Percentiles rank a stretch among this genome's conserved stretches.
Evolutionary conservation across 2,329 filamentous ascomycete species (phyloP).

Genomic region (Elsinoe australis): DNA sequence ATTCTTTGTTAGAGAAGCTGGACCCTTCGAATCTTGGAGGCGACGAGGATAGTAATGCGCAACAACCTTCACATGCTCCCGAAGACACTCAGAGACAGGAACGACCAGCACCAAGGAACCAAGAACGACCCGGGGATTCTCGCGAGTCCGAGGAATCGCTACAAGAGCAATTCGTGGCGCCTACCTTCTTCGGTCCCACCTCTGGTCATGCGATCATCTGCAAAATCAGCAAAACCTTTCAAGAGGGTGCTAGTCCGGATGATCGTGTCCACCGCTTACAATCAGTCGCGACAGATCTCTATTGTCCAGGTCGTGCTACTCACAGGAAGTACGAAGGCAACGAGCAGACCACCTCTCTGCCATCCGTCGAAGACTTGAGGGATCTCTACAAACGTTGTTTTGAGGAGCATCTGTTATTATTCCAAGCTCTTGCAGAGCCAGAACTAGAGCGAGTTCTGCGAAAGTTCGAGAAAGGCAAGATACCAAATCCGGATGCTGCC

Average conservation of each 20-base stretch:
- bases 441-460: background rate
- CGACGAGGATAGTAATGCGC: background rate
- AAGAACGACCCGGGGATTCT: no score
- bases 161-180: background rate
- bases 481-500: background rate
- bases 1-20: background rate
- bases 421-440: background rate
- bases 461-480: background rate
- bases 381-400: slow-evolving; percentile 4
- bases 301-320: background rate
- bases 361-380: background rate
- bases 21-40: slow-evolving; percentile 1
- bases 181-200: background rate
- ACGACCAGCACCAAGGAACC: no score
- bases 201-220: slow-evolving; percentile 1
- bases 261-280: background rate
- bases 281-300: background rate
- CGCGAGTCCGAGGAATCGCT: no score
- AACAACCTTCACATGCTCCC: no score
- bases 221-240: background rate
- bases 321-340: background rate
- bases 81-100: background rate
- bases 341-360: background rate
- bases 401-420: slow-evolving; percentile 3
- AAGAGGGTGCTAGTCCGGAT: background rate